Base-by-base conservation (phyloP, 257 asterid species). In the Asclepias syriaca region DNA sequence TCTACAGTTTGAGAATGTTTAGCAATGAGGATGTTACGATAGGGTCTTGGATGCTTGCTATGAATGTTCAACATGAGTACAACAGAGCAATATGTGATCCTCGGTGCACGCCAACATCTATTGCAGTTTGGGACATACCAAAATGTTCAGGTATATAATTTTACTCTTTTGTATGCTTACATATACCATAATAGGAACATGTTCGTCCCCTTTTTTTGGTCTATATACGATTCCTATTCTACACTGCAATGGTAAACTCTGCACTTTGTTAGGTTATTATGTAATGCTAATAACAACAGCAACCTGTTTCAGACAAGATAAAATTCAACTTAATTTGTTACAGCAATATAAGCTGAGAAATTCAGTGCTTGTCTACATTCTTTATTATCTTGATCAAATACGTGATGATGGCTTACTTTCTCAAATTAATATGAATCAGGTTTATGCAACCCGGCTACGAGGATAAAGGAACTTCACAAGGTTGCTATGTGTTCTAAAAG, bases 91-190 rank as follows among this genome's bases (percentile, higher is more conserved):
- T 75, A 8, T 75, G 79, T 51, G 79, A 75, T 69, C 79, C 79
- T 69, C 79, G 79, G 29, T 75, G 79, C 50, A 75, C 79, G 5
- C 75, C 75, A 65, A 75, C 79, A 40, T 75, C 79, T 22, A 75
- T 75, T 40, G 79, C 79, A 39, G 79, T 75, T 51, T 75, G 75
- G 79, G 79, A 75, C 65, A 75, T 75, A 8, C 79, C 79, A 40
- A 75, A 75, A 18, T 75, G 79, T 70, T 75, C 79, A 24, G 79
- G 79, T 75, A 61, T 75, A 61, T 6, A 51, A 49, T 69, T 49
- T 7, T n/a, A 15, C 11, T 16, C 24, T 55, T 37, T 18, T 32
- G 21, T 65, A 40, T 54, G 4, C 45, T 69, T 69, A 10, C 1
- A 5, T 0, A 45, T 66, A 21, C 24, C 27, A 48, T 6, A n/a